These are phyloP conservation scores for Salvia rosmarinus DNA, from an alignment of 257 asterid species.

Conservation along the genomic window DNA sequence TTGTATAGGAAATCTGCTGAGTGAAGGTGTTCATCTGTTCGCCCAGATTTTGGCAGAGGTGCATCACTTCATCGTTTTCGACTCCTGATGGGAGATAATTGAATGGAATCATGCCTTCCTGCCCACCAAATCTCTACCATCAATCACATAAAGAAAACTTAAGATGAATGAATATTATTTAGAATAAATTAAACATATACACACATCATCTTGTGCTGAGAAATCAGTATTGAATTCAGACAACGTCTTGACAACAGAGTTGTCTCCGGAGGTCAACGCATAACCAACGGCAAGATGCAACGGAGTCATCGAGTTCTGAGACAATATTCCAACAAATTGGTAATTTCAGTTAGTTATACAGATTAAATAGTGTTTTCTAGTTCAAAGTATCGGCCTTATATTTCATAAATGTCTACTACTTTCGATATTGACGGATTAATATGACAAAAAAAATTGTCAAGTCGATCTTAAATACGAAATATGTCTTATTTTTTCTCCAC, in stretches of 20 bases:
- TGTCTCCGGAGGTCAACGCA: conserved; percentile 47
- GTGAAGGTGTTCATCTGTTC: conserved; percentile 3
- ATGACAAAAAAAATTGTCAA: too few species aligned
- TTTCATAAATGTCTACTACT: too few species aligned
- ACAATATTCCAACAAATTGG: conserved; percentile 19
- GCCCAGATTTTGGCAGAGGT: conserved; percentile 35
- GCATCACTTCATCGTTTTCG: conserved; percentile 49
- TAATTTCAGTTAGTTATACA: background rate
- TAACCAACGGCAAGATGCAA: conserved; percentile 52
- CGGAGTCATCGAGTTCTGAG: conserved; percentile 48
- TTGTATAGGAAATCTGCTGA: background rate
- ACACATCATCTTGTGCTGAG: conserved; percentile 45
- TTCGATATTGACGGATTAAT: too few species aligned
- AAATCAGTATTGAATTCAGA: conserved; percentile 42
- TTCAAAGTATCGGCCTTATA: too few species aligned
- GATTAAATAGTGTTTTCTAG: too few species aligned
- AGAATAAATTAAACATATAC: conserved; percentile 17
- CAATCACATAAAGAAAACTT: background rate
- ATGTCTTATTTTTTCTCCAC: too few species aligned
- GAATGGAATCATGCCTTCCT: conserved; percentile 78
- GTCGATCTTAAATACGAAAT: too few species aligned
- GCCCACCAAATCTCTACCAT: conserved; percentile 34
- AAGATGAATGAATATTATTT: too few species aligned
- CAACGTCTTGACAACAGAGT: conserved; percentile 37
- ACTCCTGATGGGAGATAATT: conserved; percentile 62